Evolutionary conservation across 2,329 filamentous ascomycete species (phyloP), one percentile per base, ranked within the genome.

Genomic region (Arthrinium puccinioides): DNA sequence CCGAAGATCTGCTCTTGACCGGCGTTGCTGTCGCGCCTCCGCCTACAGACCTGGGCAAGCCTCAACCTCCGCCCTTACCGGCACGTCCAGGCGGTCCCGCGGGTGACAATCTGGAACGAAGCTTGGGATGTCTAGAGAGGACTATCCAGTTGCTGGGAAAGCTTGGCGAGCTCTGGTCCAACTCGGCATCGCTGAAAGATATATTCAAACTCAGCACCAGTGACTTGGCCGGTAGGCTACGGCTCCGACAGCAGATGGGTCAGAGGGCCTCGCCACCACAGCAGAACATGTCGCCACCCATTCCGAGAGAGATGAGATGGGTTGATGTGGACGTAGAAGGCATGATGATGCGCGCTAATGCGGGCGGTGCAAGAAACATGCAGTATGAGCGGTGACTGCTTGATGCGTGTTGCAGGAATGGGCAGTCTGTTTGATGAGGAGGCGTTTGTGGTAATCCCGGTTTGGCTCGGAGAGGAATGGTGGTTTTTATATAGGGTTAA

Each of bases 161-260:
- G n/a, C 80, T 74, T 40, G 75, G 76, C 23, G 65, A 75, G 44
- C 63, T 75, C 3, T 82, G 78, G 78, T 68, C 69, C 4, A 67
- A 78, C 41, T 72, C 74, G 2, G 59, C 67, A 23, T 64, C 67
- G 41, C 61, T 81, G n/a, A 63, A 67, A 42, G 58, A 64, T 26
- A 70, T 61, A 26, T 80, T 80, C 47, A 69, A 77, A 43, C 52
- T 54, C 33, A 64, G 67, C 10, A 77, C 67, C 4, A 59, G 55
- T 21, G 62, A 67, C 31, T 60, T 69, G 5, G 45, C 69, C 18
- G 60, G 67, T 4, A 57, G 63, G 4, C 56, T 79, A 11, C 57
- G 44, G 57, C 59, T 54, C 13, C 45, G 55, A 32, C 63, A 61
- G 41, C 58, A 60, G 28, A 58, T 62, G 10, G 51, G 52, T 21